Base-by-base conservation (phyloP, 2,329 filamentous ascomycete species). In the Pseudogymnoascus sp. region DNA sequence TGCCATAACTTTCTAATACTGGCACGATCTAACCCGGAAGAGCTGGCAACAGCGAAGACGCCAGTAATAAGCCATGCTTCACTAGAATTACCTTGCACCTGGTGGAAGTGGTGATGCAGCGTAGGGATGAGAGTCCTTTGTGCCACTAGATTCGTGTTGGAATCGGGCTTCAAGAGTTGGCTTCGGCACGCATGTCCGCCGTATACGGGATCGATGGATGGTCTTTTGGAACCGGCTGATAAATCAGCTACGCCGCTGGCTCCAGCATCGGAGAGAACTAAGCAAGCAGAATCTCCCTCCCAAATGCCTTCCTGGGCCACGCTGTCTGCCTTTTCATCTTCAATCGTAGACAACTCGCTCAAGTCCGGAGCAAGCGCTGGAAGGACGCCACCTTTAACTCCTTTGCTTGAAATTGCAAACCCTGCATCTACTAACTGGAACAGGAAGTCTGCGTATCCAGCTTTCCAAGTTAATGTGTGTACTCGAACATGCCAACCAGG, bases 401-500 rank as follows among this genome's bases (percentile, higher is more conserved):
- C 29, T 47, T 50, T 9, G 7, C 65, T 64, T 9, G 60, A 63
- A 7, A 68, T 66, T 1, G 70, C 68, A 61, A 72, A 71, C 0
- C 70, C 70, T 6, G 68, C 68, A 60, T 72, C 70, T 0, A 67
- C 65, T 8, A 64, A 58, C 17, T 33, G 33, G 13, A 61, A 13
- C 4, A 21, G 24, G 5, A 26, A 26, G 31, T 17, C n/a, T 29
- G 37, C n/a, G 6, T 44, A 21, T 39, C 21, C 50, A 7, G 7
- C 31, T 15, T n/a, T 40, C 64, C 1, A 68, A 10, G 60, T 65
- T 3, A 76, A 70, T 7, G 64, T 67, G 62, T 76, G 75, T 10
- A 72, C 66, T 4, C 74, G 70, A 1, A 76, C 61, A 66, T 76
- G 74, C 74, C 74, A 76, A 60, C 75, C 74, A 17, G 71, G 71